Conservation (phyloP, 2,329 filamentous ascomycete species). For the Fusarium pseudocircinatum region DNA sequence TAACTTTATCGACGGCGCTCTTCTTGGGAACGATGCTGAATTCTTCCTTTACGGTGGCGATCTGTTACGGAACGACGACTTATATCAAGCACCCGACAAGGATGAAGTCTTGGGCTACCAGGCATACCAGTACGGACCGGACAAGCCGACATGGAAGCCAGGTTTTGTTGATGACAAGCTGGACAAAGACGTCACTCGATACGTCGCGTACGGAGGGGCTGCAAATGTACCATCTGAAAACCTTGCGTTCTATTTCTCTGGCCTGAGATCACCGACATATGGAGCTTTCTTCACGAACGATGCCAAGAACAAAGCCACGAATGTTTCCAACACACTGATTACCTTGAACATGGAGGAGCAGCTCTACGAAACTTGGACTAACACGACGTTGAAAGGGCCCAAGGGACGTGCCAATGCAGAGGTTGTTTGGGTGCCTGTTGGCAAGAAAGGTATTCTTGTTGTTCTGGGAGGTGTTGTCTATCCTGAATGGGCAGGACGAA, state of each 20-base stretch:
- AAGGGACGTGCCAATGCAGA: slow-evolving; percentile 70
- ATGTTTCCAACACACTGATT: slow-evolving; percentile 66
- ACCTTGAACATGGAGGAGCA: slow-evolving; percentile 67
- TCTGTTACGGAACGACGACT: slow-evolving; percentile 50
- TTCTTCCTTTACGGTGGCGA: slow-evolving; percentile 72
- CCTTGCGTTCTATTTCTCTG: slow-evolving; percentile 76
- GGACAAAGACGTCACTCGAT: slow-evolving; percentile 62
- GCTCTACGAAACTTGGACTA: slow-evolving; percentile 63
- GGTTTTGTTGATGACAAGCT: slow-evolving; percentile 57
- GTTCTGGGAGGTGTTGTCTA: slow-evolving; percentile 78
- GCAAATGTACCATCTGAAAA: slow-evolving; percentile 75
- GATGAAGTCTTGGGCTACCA: slow-evolving; percentile 62
- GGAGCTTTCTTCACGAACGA: slow-evolving; percentile 58
- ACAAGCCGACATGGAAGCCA: slow-evolving; percentile 53
- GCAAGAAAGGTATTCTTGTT: slow-evolving; percentile 77
- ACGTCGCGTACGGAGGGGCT: slow-evolving; percentile 71
- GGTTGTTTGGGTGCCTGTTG: slow-evolving; percentile 81
- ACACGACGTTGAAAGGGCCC: slow-evolving; percentile 60
- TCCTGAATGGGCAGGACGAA: slow-evolving; percentile 58
- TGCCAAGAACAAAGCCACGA: slow-evolving; percentile 51
- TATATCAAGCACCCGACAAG: slow-evolving; percentile 51
- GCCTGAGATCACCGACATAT: slow-evolving; percentile 61
- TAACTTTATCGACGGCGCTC: slow-evolving; percentile 68
- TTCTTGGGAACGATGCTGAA: slow-evolving; percentile 72
- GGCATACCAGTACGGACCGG: slow-evolving; percentile 60